Evolutionary conservation across 164 flowering plant genomes (phyloP), one percentile per base, ranked within the genome.

Genomic region (Platanus orientalis): DNA sequence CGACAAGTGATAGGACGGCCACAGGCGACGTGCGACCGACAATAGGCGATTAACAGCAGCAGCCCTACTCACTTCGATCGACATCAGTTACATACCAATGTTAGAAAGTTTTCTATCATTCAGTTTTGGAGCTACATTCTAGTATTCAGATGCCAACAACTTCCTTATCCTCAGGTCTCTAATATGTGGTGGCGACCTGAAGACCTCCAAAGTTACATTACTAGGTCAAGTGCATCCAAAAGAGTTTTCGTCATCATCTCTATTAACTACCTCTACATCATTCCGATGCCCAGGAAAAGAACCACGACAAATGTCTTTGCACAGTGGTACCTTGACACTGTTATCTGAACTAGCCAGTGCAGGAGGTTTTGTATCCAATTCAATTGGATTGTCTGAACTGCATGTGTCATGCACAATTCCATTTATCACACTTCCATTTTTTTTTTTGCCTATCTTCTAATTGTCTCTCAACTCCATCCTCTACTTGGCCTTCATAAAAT

Each of bases 161-260:
- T n/a, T n/a, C 74, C 80, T 83, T 62, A 86, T 77, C 68, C 83
- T 83, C 42, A 80, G 75, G 42, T 85, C 89, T 26, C 84, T 82
- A 58, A 79, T 70, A 58, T 74, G 81, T 40, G 81, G 71, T 12
- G 78, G 74, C 54, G 83, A 64, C 73, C 80, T 77, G 62, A 57
- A 69, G 66, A 75, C 61, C 76, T 80, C 83, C 49, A 62, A 45
- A 47, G 60, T 76, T 64, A 66, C 57, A 70, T 77, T 73, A 71
- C 82, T 79, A 62, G 81, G 87, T 64, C 77, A 82, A 65, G 78
- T 84, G 76, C 89, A 85, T 81, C 83, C 84, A 51, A 83, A 87
- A 75, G 82, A 84, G 67, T 85, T 93, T 80, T 90, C 96, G 80
- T 94, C 97, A 89, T 86, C 93, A 84, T 94, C 97, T n/a, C n/a